These are phyloP conservation scores for Anthoceros angustus DNA, from an alignment of 225 moss, liverwort and hornwort species.

Conservation along the genomic window DNA sequence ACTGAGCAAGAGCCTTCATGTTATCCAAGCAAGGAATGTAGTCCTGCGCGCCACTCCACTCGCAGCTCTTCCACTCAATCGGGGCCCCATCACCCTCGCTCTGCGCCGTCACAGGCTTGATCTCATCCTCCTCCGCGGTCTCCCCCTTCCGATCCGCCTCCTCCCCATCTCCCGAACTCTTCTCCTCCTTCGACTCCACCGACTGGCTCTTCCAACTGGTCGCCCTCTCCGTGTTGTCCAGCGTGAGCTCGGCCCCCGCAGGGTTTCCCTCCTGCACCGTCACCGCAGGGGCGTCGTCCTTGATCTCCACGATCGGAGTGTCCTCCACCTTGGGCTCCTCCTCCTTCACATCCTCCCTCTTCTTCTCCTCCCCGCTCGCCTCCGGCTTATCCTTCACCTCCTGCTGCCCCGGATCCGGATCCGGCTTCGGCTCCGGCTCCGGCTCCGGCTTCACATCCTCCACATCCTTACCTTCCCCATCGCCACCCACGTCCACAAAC, in stretches of 20 bases:
- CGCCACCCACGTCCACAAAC: neutral
- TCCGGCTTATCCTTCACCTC: slow-evolving; percentile 10
- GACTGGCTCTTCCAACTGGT: slow-evolving; percentile 34
- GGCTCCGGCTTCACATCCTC: slow-evolving; percentile 23
- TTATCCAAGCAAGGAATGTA: slow-evolving; percentile 48
- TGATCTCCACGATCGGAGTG: neutral
- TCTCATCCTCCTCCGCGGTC: slow-evolving; percentile 17
- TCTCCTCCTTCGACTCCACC: slow-evolving; percentile 21
- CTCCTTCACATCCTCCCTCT: neutral
- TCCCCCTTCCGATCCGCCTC: neutral
- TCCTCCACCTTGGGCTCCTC: neutral
- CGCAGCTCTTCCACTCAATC: slow-evolving; percentile 34
- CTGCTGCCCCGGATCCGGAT: slow-evolving; percentile 9
- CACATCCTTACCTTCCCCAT: slow-evolving; percentile 8
- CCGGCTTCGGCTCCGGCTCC: too few relatives aligned
- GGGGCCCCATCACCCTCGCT: slow-evolving; percentile 8
- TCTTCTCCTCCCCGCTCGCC: too few relatives aligned
- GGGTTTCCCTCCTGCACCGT: too few relatives aligned
- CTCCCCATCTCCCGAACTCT: neutral
- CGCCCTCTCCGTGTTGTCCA: slow-evolving; percentile 10
- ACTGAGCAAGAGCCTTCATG: slow-evolving; percentile 24
- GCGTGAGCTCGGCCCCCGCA: neutral
- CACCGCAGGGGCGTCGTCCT: slow-evolving; percentile 18
- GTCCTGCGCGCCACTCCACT: slow-evolving; percentile 25
- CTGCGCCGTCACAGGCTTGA: slow-evolving; percentile 23